Percentiles rank a stretch among this genome's conserved stretches.
Conservation (phyloP, 495 filamentous ascomycete species). For the Xylaria palmicola region DNA sequence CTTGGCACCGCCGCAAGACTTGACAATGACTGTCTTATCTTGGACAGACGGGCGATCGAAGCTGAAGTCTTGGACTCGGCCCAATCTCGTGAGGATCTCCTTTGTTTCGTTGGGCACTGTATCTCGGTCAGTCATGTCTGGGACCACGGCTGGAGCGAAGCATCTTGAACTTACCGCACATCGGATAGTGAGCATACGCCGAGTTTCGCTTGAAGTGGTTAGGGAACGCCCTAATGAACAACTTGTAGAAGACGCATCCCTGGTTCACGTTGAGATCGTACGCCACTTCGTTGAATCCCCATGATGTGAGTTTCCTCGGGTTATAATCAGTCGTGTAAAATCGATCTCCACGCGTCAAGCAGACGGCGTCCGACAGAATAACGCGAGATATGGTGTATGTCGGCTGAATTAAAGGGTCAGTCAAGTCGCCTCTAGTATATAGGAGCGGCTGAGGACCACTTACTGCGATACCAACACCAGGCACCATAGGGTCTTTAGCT, state of each 20-base stretch:
- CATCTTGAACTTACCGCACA: conserved; percentile 40
- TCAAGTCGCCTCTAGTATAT: neutral
- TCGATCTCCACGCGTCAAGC: conserved; percentile 80
- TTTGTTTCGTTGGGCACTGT: conserved; percentile 56
- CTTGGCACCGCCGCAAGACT: conserved; percentile 61
- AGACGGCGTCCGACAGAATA: conserved; percentile 82
- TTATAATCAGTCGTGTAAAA: conserved; percentile 79
- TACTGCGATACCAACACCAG: conserved; percentile 73
- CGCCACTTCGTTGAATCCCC: conserved; percentile 69
- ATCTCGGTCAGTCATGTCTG: neutral
- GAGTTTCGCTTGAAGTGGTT: conserved; percentile 76
- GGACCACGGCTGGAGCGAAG: neutral
- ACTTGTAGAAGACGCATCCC: conserved; percentile 83
- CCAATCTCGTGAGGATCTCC: conserved; percentile 71
- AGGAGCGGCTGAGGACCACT: neutral
- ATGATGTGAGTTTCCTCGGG: conserved; percentile 75
- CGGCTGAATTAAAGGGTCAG: conserved; percentile 37
- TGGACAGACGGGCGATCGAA: conserved; percentile 62
- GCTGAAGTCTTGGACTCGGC: conserved; percentile 67
- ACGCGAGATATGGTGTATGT: conserved; percentile 81
- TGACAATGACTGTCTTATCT: conserved; percentile 53
- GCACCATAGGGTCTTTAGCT: conserved; percentile 67
- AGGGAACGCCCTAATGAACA: conserved; percentile 76
- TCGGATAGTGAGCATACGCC: conserved; percentile 85
- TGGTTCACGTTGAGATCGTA: conserved; percentile 73